Evolutionary conservation across 2,329 filamentous ascomycete genomes (phyloP).

Genomic region (Emergomyces orientalis): DNA sequence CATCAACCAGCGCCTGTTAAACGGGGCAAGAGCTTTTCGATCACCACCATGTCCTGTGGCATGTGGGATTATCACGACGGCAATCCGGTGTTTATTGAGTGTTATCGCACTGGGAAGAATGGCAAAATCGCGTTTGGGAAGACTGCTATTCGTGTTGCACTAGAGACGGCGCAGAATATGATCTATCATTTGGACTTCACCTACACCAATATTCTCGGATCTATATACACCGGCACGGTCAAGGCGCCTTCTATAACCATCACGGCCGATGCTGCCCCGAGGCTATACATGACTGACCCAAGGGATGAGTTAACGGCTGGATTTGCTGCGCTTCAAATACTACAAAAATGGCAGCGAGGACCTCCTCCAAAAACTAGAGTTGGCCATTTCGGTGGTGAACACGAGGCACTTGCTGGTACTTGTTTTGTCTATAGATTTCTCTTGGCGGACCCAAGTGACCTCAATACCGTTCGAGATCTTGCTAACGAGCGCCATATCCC

Average conservation of each 20-base stretch:
- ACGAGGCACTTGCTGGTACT: constrained; percentile 16
- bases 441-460: constrained; percentile 23
- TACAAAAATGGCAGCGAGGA: neutral
- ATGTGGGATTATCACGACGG: constrained; percentile 37
- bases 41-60: constrained; percentile 37
- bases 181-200: constrained; percentile 23
- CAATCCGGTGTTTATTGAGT: constrained; percentile 36
- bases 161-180: constrained; percentile 35
- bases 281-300: constrained; percentile 16
- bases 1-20: constrained; percentile 5
- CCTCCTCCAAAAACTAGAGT: constrained; percentile 13
- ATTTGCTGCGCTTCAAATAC: neutral
- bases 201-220: constrained; percentile 16
- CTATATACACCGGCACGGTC: constrained; percentile 16
- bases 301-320: constrained; percentile 9
- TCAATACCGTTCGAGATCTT: constrained; percentile 22
- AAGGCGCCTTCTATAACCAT: constrained; percentile 34
- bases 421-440: constrained; percentile 41
- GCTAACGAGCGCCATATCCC: constrained; percentile 16
- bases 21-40: constrained; percentile 14
- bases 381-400: constrained; percentile 14
- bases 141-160: constrained; percentile 34
- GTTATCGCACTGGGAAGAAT: constrained; percentile 10
- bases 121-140: constrained; percentile 37
- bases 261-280: constrained; percentile 25